Conservation (phyloP, 208 protist species). For the Crithidia sp. region DNA sequence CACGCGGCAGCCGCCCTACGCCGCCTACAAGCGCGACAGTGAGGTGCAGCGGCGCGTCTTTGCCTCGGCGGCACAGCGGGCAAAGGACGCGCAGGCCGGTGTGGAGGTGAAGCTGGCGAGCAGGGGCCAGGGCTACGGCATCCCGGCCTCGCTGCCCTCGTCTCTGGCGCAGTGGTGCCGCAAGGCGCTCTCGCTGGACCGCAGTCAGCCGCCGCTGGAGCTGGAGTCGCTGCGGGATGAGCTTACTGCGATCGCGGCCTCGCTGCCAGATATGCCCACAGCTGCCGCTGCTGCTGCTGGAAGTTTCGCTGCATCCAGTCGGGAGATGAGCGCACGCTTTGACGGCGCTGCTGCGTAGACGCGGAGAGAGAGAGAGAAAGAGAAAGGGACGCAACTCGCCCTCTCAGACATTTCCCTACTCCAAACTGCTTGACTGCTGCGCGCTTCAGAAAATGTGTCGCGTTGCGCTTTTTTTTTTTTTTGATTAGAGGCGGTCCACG, state of each 20-base stretch:
- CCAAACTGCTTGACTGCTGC: too few relatives aligned
- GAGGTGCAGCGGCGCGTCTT: constrained; percentile 43
- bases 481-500: too few relatives aligned
- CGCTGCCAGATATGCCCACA: not conserved
- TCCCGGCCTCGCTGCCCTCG: constrained; percentile 37
- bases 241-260: constrained; percentile 19
- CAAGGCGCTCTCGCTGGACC: constrained; percentile 28
- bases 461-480: too few relatives aligned
- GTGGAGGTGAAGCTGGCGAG: constrained; percentile 26
- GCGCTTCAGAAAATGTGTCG: too few relatives aligned
- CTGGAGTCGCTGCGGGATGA: constrained; percentile 31
- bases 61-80: constrained; percentile 5
- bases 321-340: constrained; percentile 2
- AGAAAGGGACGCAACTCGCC: too few relatives aligned
- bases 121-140: constrained; percentile 33
- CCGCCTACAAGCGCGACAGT: constrained; percentile 27
- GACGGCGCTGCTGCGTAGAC: not conserved
- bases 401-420: too few relatives aligned
- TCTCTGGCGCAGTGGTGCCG: constrained; percentile 32
- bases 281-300: not conserved
- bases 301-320: not conserved
- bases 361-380: too few relatives aligned
- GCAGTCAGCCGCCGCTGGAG: constrained; percentile 24
- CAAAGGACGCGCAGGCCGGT: constrained; percentile 7
- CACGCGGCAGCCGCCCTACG: constrained; percentile 56